Evolutionary conservation across 768 basidiomycete species (phyloP).

Genomic region (Tulasnella sp.): DNA sequence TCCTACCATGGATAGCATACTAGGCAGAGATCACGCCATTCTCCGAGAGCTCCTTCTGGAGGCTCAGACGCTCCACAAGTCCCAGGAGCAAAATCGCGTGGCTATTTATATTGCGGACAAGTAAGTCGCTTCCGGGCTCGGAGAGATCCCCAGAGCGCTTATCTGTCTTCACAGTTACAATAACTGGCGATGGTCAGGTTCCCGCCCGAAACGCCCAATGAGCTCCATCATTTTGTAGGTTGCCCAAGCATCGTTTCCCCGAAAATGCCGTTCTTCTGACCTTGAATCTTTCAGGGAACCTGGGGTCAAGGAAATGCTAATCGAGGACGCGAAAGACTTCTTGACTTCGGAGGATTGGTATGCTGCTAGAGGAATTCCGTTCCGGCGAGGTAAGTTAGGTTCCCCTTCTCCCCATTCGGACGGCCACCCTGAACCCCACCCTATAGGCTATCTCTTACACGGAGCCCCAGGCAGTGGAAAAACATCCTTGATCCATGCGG

Average conservation of each 20-base stretch:
- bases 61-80: slow-evolving; percentile 44
- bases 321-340: slow-evolving; percentile 66
- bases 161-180: slow-evolving; percentile 22
- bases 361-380: slow-evolving; percentile 66
- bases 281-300: slow-evolving; percentile 36
- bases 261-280: not conserved
- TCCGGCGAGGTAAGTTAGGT: slow-evolving; percentile 62
- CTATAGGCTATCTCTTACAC: slow-evolving; percentile 35
- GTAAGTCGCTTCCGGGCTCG: not conserved
- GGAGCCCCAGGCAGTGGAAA: slow-evolving; percentile 74
- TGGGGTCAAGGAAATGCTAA: slow-evolving; percentile 54
- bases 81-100: slow-evolving; percentile 46
- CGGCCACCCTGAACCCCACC: slow-evolving; percentile 25
- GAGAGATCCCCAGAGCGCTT: slow-evolving; percentile 20
- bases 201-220: slow-evolving; percentile 56
- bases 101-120: slow-evolving; percentile 39
- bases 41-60: slow-evolving; percentile 49
- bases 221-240: slow-evolving; percentile 51
- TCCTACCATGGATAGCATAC: slow-evolving; percentile 33
- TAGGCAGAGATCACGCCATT: slow-evolving; percentile 40
- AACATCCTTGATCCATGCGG: slow-evolving; percentile 64
- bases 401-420: slow-evolving; percentile 29
- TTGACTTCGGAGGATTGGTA: slow-evolving; percentile 66
- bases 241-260: not conserved
- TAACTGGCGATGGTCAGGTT: slow-evolving; percentile 49